phyloP scores from a whole-genome alignment of 202 grass and related monocot species.

The Carex sylvatica region DNA sequence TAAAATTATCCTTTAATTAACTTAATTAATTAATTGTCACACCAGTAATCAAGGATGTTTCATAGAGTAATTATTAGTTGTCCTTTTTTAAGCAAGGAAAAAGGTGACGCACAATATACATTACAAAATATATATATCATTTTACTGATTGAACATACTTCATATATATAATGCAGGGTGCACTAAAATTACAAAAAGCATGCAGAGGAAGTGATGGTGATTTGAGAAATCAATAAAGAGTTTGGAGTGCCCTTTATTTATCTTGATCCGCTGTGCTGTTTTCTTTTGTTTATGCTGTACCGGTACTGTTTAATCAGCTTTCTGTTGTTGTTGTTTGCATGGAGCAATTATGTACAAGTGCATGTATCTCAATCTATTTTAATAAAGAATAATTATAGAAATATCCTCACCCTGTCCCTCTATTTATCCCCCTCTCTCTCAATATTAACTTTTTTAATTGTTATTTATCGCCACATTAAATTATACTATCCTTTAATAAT shows the following conservation, averaged over 20 bases:
- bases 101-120: too few relatives aligned
- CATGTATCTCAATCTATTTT: neutral
- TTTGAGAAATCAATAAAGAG: neutral
- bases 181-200: neutral
- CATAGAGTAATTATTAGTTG: too few relatives aligned
- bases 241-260: neutral
- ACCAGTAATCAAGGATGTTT: too few relatives aligned
- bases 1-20: too few relatives aligned
- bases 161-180: neutral
- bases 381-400: too few relatives aligned
- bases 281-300: neutral
- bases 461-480: too few relatives aligned
- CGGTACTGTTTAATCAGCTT: neutral
- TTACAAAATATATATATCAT: neutral
- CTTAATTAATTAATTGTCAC: too few relatives aligned
- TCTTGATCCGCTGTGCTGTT: neutral
- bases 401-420: too few relatives aligned
- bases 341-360: neutral
- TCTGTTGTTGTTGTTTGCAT: neutral
- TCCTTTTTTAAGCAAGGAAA: too few relatives aligned
- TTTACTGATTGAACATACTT: neutral
- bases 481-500: too few relatives aligned
- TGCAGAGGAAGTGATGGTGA: neutral
- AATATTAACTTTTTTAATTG: too few relatives aligned
- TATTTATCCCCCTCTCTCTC: too few relatives aligned